Evolutionary conservation across 108 stramenopile species (phyloP), one percentile per base, ranked within the genome.

Genomic region (Discostella stelligeroides): DNA sequence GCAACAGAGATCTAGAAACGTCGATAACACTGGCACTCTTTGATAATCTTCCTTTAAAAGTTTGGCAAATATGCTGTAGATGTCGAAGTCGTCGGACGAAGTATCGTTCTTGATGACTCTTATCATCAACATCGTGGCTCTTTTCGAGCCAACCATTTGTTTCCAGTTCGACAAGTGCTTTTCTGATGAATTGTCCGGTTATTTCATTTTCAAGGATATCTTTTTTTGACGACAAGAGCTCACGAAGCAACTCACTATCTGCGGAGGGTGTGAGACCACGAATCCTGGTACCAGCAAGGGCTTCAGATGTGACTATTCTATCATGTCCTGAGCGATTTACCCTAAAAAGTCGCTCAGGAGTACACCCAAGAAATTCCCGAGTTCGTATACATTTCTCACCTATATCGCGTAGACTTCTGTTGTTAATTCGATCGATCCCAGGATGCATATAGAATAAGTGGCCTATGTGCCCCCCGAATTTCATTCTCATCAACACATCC

Each of bases 251-350:
- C 43, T 83, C 78, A 12, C 71, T 74, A 64, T 95, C 94, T 11
- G 79, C 86, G 29, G 74, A 60, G 4, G 82, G 82, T 15, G 88
- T 85, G n/a, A 84, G 80, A 7, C 94, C 90, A 47, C 94, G 73
- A 20, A 86, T 88, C 39, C 94, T 68, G 3, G 94, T 95, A 15
- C 94, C 94, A 14, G 94, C 94, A 17, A 95, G 73, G 13, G 94
- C 94, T 76, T 95, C 94, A 1, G 91, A 83, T 20, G 75, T 61
- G 12, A 92, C 75, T 38, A 41, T 62, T 73, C 80, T 61, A 21
- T 60, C 80, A 38, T 66, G 49, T 3, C 60, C 77, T 17, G 50
- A 60, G 43, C 59, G 57, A 47, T 53, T 55, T 18, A 93, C 78
- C 27, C 75, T 76, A 73, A 95, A 95, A 17, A 95, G 59, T 11